Evolutionary conservation across 2,329 filamentous ascomycete genomes (phyloP).

Genomic region (Iodosphaeria phyllophila): DNA sequence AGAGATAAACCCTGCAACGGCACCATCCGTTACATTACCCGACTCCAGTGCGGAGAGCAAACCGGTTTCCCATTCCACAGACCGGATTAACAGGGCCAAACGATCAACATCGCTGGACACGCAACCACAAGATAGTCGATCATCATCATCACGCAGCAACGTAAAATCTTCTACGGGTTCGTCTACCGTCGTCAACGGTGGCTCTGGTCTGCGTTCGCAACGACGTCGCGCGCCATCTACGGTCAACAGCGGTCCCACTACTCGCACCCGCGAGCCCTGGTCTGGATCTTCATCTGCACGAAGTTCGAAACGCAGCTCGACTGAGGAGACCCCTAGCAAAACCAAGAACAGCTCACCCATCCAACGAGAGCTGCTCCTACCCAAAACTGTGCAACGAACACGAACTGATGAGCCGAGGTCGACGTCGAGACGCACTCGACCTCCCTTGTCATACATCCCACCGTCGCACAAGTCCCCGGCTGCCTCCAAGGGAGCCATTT

Average conservation of each 20-base stretch:
- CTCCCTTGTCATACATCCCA: constrained; percentile 30
- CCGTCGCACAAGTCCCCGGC: constrained; percentile 14
- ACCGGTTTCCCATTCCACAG: no score
- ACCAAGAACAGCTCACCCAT: constrained; percentile 18
- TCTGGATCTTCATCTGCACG: not conserved
- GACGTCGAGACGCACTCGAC: constrained; percentile 21
- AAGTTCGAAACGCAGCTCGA: constrained; percentile 4
- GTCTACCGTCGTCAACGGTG: not conserved
- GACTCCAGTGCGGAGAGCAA: no score
- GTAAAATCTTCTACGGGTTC: no score
- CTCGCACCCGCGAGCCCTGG: not conserved
- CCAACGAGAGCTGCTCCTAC: constrained; percentile 27
- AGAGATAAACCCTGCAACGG: no score
- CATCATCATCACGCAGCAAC: no score
- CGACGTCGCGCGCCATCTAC: constrained; percentile 11
- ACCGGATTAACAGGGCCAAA: no score
- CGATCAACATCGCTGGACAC: no score
- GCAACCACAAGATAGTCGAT: no score
- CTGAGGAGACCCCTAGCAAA: constrained; percentile 6
- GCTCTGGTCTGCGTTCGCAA: constrained; percentile 1
- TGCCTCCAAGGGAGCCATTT: no score
- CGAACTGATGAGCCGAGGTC: constrained; percentile 29
- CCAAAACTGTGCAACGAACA: constrained; percentile 22
- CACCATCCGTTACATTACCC: no score
- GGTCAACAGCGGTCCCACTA: not conserved